Evolutionary conservation across 2,329 filamentous ascomycete species (phyloP).

Genomic region (Exophiala calicioides): DNA sequence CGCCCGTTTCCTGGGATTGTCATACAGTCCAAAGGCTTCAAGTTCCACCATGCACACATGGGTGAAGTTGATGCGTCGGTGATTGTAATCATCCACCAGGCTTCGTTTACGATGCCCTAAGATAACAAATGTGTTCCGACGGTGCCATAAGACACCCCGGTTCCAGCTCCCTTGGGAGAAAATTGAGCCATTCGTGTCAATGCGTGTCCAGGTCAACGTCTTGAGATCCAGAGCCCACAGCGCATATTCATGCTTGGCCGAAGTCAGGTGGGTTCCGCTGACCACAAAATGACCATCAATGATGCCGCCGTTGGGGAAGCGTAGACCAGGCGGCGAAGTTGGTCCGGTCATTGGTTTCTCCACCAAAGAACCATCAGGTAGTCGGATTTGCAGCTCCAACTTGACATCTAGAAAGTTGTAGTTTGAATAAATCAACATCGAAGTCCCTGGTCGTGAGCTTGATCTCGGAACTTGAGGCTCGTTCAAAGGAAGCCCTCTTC

Average conservation of each 20-base stretch:
- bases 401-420: slow-evolving; percentile 99
- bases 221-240: slow-evolving; percentile 91
- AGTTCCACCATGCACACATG: slow-evolving; percentile 97
- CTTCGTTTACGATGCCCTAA: slow-evolving; percentile 90
- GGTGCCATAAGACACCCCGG: slow-evolving; percentile 86
- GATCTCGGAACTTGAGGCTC: slow-evolving; percentile 15
- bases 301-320: slow-evolving; percentile 93
- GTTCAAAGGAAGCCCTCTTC: slow-evolving; percentile 26
- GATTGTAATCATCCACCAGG: slow-evolving; percentile 96
- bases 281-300: slow-evolving; percentile 97
- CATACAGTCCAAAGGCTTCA: slow-evolving; percentile 95
- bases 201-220: slow-evolving; percentile 88
- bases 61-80: slow-evolving; percentile 93
- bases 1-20: slow-evolving; percentile 79
- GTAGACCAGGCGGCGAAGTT: slow-evolving; percentile 85
- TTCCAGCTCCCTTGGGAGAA: slow-evolving; percentile 99
- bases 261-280: slow-evolving; percentile 94
- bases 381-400: slow-evolving; percentile 84
- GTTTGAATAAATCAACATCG: slow-evolving; percentile 97
- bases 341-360: slow-evolving; percentile 87
- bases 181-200: slow-evolving; percentile 89
- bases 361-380: slow-evolving; percentile 76
- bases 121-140: slow-evolving; percentile 93
- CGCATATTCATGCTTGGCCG: slow-evolving; percentile 96
- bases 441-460: slow-evolving; percentile 47